Evolutionary conservation across 2,329 filamentous ascomycete genomes (phyloP), one percentile per base, ranked within the genome.

Genomic region (Daldinia sp.): DNA sequence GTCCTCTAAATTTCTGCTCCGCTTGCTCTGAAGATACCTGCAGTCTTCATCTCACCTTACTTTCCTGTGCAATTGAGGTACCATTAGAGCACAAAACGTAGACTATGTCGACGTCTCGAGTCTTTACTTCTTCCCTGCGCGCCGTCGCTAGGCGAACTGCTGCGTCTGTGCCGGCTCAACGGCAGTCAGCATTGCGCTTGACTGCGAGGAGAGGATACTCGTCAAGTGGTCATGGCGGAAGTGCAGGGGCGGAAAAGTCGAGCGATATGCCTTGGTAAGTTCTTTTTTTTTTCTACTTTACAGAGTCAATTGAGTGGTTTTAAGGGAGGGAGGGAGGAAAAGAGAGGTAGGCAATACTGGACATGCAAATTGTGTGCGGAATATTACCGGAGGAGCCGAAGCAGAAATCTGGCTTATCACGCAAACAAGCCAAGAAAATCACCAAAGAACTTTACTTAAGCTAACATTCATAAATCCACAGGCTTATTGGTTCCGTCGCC

Each of bases 181-280:
- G 60, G 23, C 51, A 53, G 6, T 42, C 35, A 7, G 20, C 35
- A 1, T 13, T 64, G 15, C 53, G 60, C 37, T 59, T 61, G 23
- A 26, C 48, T 18, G 60, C 67, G n/a, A 70, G 67, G 13, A 66
- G 67, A 46, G 26, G 56, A 28, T 73, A 74, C 23, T 63, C 69
- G n/a, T 68, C 63, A 10, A 54, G 65, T 41, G 57, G 46, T 18
- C 55, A 64, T 37, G 53, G 28, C 42, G 63, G 63, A 26, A 64
- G 60, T 7, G 67, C 67, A 3, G 60, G 59, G 1, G 70, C 70
- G 6, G 57, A 69, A 41, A 74, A 75, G 51, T 51, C 73, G 20
- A 74, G 73, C 48, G 76, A 78, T 15, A 7, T 74, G 69, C 76
- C 76, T n/a, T 78, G 73, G 76, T 78, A 67, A 76, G 74, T 57